Conservation (phyloP, 2,329 filamentous ascomycete species). For the Ampelomyces quisqualis region DNA sequence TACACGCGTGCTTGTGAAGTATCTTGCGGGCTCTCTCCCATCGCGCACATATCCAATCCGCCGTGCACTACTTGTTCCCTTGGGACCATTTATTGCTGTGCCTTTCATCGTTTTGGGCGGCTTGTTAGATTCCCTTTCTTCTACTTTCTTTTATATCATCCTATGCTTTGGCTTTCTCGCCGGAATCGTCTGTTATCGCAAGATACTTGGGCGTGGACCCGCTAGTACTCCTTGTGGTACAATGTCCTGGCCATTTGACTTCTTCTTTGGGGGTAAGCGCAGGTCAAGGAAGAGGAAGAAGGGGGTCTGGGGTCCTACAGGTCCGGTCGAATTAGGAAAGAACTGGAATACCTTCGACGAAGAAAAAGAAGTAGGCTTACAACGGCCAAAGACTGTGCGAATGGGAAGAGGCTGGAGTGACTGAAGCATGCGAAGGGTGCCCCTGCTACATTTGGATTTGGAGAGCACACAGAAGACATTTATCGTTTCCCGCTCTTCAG, state of each 20-base stretch:
- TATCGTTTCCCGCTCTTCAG: too few relatives aligned
- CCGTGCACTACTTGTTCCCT: conserved; percentile 3
- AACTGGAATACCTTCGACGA: conserved; percentile 1
- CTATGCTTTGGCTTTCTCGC: not conserved
- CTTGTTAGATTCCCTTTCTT: not conserved
- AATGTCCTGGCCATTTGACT: not conserved
- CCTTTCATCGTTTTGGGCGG: conserved; percentile 1
- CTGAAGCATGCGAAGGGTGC: too few relatives aligned
- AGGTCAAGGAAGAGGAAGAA: not conserved
- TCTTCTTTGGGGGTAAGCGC: not conserved
- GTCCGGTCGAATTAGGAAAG: conserved; percentile 3
- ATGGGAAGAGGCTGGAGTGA: conserved; percentile 3
- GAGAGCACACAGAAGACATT: too few relatives aligned
- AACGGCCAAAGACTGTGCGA: conserved; percentile 8
- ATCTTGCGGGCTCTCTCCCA: conserved; percentile 7
- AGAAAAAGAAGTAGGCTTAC: conserved; percentile 2
- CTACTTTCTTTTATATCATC: not conserved
- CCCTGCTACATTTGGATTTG: too few relatives aligned
- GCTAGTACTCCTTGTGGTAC: too few relatives aligned
- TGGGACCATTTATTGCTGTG: conserved; percentile 7
- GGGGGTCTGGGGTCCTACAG: conserved; percentile 13
- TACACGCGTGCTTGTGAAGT: conserved; percentile 2
- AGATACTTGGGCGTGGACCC: conserved; percentile 2
- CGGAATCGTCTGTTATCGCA: conserved; percentile 1
- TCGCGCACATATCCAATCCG: conserved; percentile 12